phyloP scores from a whole-genome alignment of 108 stramenopile genomes.

The Skeletonema costatum region DNA sequence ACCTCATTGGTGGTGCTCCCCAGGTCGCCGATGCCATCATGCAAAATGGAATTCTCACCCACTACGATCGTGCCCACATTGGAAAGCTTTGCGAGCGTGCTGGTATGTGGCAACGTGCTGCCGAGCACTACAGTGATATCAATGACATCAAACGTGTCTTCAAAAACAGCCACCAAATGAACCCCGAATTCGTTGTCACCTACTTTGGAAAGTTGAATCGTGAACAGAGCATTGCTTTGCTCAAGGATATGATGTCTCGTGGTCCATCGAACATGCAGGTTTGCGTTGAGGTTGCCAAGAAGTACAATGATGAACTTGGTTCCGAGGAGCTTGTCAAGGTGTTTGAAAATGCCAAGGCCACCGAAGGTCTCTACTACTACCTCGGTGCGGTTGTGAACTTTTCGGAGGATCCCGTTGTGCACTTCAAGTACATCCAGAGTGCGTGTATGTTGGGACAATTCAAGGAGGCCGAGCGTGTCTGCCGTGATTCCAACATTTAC shows the following conservation, averaged over 20 bases:
- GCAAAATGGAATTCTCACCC: slow-evolving; percentile 96
- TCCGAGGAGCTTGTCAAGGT: slow-evolving; percentile 92
- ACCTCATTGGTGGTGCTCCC: slow-evolving; percentile 98
- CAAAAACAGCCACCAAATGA: slow-evolving; percentile 96
- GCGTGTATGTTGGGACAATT: slow-evolving; percentile 95
- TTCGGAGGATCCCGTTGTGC: slow-evolving; percentile 96
- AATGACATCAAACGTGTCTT: slow-evolving; percentile 98
- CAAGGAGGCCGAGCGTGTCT: slow-evolving; percentile 98
- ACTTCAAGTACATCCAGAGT: slow-evolving; percentile 99
- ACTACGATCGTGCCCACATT: slow-evolving; percentile 97
- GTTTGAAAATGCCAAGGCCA: slow-evolving; percentile 96
- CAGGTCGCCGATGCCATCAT: slow-evolving; percentile 99
- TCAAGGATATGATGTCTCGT: slow-evolving; percentile 96
- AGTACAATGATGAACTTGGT: slow-evolving; percentile 98
- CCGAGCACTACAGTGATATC: slow-evolving; percentile 99
- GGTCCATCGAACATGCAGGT: slow-evolving; percentile 94
- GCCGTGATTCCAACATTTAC: slow-evolving; percentile 99
- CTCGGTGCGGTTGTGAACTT: slow-evolving; percentile 96
- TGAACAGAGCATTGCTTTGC: slow-evolving; percentile 91
- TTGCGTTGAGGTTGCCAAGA: slow-evolving; percentile 97
- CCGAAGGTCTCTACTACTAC: slow-evolving; percentile 97
- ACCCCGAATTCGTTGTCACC: slow-evolving; percentile 93
- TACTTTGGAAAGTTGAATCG: slow-evolving; percentile 97
- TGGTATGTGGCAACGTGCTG: slow-evolving; percentile 99
- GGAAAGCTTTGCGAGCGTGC: slow-evolving; percentile 98